These are phyloP conservation scores for Candida stauntonica DNA, from an alignment of 805 yeast genomes.

Conservation along the genomic window DNA sequence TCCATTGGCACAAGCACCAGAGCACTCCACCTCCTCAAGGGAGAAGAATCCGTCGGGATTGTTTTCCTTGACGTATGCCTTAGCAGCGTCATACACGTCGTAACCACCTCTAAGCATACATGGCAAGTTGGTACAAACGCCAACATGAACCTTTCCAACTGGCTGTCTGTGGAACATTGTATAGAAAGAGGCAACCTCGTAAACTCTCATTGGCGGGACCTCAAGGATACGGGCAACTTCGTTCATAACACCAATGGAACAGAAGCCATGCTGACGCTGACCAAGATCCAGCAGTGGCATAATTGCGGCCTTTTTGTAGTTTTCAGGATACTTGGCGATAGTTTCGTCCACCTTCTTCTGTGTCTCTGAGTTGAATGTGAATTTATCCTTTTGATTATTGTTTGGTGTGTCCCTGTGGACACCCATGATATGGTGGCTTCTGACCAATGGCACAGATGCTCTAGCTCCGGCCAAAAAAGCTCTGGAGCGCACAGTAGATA, in stretches of 20 bases:
- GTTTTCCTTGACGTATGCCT: conserved; percentile 59
- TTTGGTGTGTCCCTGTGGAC: conserved; percentile 71
- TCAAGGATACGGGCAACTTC: conserved; percentile 80
- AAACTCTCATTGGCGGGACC: conserved; percentile 93
- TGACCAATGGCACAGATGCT: no score
- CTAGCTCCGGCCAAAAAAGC: background rate
- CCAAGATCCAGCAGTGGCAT: conserved; percentile 87
- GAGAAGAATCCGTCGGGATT: conserved; percentile 73
- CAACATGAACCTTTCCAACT: conserved; percentile 79
- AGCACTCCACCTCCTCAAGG: conserved; percentile 83
- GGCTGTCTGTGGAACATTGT: conserved; percentile 88
- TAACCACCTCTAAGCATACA: conserved; percentile 84
- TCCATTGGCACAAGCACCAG: conserved; percentile 89
- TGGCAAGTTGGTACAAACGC: conserved; percentile 87
- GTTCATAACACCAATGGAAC: conserved; percentile 85
- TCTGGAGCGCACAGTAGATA: conserved; percentile 1
- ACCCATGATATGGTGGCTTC: conserved; percentile 23
- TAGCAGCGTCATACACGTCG: conserved; percentile 67
- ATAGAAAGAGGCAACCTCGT: conserved; percentile 88
- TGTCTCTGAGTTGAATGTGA: conserved; percentile 69
- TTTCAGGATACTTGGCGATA: conserved; percentile 76
- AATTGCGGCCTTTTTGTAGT: conserved; percentile 81
- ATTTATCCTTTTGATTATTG: conserved; percentile 64
- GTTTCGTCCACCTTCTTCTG: conserved; percentile 63
- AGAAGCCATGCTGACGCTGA: conserved; percentile 82